Evolutionary conservation across 2,329 filamentous ascomycete genomes (phyloP), one percentile per base, ranked within the genome.

Genomic region (Ascochyta viciae-villosae): DNA sequence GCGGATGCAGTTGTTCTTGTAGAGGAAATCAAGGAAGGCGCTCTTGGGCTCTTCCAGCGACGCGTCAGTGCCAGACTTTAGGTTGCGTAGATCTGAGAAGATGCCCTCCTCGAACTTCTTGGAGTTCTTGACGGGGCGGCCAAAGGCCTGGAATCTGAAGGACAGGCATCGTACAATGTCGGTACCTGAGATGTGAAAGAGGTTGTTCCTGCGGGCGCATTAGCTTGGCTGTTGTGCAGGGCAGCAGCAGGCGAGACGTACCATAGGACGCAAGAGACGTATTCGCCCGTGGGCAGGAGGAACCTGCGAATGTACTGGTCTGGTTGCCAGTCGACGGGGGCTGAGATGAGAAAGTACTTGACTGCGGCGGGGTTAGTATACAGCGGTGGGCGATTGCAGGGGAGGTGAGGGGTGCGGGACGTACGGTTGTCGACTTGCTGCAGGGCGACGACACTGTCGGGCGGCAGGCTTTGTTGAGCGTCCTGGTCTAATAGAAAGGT

Each of bases 31-130:
- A 60, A 99, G 86, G 80, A 99, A 99, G 1, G 91, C 89, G 80
- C 94, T 98, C 85, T 99, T 99, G 52, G 95, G 95, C 82, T 99
- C 95, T 80, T 99, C 95, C 58, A 99, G 87, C 38, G 95, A 97
- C 44, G 95, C 95, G 82, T 99, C 95, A 69, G 94, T 98, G 64
- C 95, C 95, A 23, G 95, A 96, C 81, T 99, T 99, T 67, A 99
- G 85, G 77, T 99, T 99, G 78, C 95, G 91, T 76, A 99, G 82
- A 76, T 99, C 95, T 39, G 95, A 99, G 80, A 99, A 99, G 79
- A 99, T 98, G 67, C 95, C 95, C 79, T 99, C 95, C 79, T 99
- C 95, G 74, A 99, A 99, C 80, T 99, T 99, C 83, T 99, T 99
- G 37, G 94, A 96, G 83, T 99, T 99, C 85, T 97, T 98, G 60